Conservation (phyloP, 2,329 filamentous ascomycete species). For the Colletotrichum kahawae region DNA sequence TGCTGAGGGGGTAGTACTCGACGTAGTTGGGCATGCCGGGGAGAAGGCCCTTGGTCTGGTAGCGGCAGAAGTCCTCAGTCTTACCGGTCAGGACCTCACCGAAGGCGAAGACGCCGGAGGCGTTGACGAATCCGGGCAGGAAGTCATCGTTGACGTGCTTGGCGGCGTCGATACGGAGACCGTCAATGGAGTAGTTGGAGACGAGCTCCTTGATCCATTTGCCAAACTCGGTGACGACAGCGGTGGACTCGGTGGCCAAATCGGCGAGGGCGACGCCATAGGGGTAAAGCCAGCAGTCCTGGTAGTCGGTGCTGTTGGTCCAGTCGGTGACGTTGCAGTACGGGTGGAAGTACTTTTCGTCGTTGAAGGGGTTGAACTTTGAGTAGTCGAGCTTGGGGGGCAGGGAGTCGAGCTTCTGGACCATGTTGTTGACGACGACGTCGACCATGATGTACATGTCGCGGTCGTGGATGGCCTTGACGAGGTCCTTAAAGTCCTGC, state of each 20-base stretch:
- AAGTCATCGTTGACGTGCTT: slow-evolving; percentile 68
- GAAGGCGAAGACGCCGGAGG: slow-evolving; percentile 63
- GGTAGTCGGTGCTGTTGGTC: slow-evolving; percentile 51
- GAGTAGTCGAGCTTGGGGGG: slow-evolving; percentile 47
- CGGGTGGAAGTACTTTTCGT: slow-evolving; percentile 63
- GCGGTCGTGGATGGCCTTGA: slow-evolving; percentile 52
- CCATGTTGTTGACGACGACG: slow-evolving; percentile 57
- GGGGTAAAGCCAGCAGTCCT: slow-evolving; percentile 65
- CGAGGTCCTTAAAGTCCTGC: slow-evolving; percentile 52
- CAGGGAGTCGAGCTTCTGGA: slow-evolving; percentile 42
- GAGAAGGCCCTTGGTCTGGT: slow-evolving; percentile 60
- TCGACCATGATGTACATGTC: slow-evolving; percentile 65
- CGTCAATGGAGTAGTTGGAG: slow-evolving; percentile 65
- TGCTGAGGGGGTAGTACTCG: slow-evolving; percentile 40
- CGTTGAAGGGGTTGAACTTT: slow-evolving; percentile 45
- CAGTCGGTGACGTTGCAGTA: slow-evolving; percentile 64
- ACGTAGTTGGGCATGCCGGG: slow-evolving; percentile 68
- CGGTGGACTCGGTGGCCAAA: slow-evolving; percentile 56
- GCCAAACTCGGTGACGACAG: slow-evolving; percentile 55
- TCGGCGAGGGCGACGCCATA: slow-evolving; percentile 65
- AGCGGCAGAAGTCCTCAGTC: slow-evolving; percentile 54
- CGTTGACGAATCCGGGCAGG: slow-evolving; percentile 57
- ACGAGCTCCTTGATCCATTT: slow-evolving; percentile 65
- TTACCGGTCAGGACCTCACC: slow-evolving; percentile 65
- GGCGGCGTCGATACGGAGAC: slow-evolving; percentile 65